Evolutionary conservation across 306 rosid species (phyloP), one percentile per base, ranked within the genome.

Genomic region (Dicorynia guianensis): DNA sequence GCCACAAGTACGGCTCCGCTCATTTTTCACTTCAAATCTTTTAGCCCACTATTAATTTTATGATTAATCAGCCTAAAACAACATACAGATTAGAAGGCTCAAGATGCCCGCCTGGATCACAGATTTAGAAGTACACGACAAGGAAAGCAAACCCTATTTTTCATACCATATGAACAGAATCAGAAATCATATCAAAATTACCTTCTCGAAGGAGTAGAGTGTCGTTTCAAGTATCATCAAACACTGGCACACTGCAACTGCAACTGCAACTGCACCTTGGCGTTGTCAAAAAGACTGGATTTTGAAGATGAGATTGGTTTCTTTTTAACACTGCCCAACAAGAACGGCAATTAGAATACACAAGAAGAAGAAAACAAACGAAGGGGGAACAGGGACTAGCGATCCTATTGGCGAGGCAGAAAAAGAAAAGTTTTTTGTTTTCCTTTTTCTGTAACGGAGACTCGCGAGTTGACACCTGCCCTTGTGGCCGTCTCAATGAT

Each of bases 1-100:
- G 93, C 98, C 19, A 93, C 95, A 42, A 90, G 72, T 62, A 91
- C 90, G 43, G 93, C 93, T 65, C 95, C 91, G 30, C 90, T 87
- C 98, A 90, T 90, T 6, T 83, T 80, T 74, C 53, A 42, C 19
- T 17, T 73, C 14, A 35, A 86, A 76, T 48, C 53, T 25, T 70
- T 75, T 25, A 25, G 39, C 60, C 46, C 36, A 15, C 46, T 11
- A 68, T 50, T 48, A 36, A 19, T 19, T 25, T 25, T 25, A 1
- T 25, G 30, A 25, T 25, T 6, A 52, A 72, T 69, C 80, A 79
- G 20, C 69, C 71, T 64, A 70, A 79, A 76, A 76, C 69, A 57
- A 47, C 71, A 79, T 77, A 72, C 54, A 19, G 80, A 81, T 73
- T 77, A 44, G 40, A 33, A 30, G 20, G 36, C 60, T 12, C 36